Conservation (phyloP, 345 rosid genomes). For the Camelina sativa region DNA sequence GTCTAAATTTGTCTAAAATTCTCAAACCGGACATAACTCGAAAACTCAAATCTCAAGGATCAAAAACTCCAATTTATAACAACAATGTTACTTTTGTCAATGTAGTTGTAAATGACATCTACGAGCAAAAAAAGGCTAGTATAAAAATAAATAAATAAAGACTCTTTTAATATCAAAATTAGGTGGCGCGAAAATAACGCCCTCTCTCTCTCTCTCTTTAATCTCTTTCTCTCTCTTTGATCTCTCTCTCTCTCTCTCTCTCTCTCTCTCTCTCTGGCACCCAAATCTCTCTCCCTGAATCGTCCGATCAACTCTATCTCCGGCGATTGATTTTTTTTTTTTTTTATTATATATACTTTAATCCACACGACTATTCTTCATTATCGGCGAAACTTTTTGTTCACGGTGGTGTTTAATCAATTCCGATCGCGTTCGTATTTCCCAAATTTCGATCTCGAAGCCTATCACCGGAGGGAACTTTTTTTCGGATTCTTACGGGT, state of each 20-base stretch:
- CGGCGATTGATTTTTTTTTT: slow-evolving; percentile 11
- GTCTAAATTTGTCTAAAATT: no score
- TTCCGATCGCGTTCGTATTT: slow-evolving; percentile 17
- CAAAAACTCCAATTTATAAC: no score
- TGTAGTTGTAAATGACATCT: no score
- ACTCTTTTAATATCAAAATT: slow-evolving; percentile 43
- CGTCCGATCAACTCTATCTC: slow-evolving; percentile 33
- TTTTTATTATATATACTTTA: no score
- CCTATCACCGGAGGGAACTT: slow-evolving; percentile 23
- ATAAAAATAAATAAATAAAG: neutral
- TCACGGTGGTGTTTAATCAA: neutral
- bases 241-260: slow-evolving; percentile 18
- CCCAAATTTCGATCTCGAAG: slow-evolving; percentile 26
- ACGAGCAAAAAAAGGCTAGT: no score
- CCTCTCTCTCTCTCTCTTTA: slow-evolving; percentile 40
- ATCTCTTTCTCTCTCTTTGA: neutral
- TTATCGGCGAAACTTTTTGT: slow-evolving; percentile 17
- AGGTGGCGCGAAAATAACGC: slow-evolving; percentile 87
- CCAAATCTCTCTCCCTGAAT: slow-evolving; percentile 10
- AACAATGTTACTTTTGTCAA: no score
- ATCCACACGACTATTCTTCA: slow-evolving; percentile 13
- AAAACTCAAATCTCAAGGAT: no score
- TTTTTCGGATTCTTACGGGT: slow-evolving; percentile 5
- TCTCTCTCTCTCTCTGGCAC: no score
- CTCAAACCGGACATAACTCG: no score